Conservation (phyloP, 495 filamentous ascomycete genomes). For the Evernia prunastri region DNA sequence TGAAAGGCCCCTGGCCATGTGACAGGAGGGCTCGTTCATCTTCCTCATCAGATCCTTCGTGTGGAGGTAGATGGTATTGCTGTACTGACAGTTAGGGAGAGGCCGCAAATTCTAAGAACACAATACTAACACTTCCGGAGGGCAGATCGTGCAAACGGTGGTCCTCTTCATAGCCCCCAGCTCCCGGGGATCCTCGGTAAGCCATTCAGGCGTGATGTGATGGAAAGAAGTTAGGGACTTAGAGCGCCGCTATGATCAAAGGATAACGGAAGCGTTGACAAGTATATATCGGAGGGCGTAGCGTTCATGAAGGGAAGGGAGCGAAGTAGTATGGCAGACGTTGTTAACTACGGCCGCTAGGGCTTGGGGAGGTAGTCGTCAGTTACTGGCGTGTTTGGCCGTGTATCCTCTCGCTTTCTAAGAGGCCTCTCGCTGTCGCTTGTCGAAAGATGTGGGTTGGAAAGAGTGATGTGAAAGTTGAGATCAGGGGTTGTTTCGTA, state of each 20-base stretch:
- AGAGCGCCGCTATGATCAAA: background rate
- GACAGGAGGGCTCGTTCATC: conserved; percentile 67
- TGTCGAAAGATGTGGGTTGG: background rate
- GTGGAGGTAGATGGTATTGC: conserved; percentile 49
- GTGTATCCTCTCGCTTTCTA: background rate
- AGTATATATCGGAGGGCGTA: background rate
- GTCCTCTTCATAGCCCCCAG: conserved; percentile 45
- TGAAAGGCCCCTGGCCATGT: conserved; percentile 53
- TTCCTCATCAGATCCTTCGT: conserved; percentile 65
- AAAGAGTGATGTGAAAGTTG: background rate
- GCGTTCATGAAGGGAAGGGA: background rate
- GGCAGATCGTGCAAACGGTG: conserved; percentile 65
- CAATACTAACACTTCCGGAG: conserved; percentile 50
- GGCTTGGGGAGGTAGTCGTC: conserved; percentile 7
- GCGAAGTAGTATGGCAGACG: background rate
- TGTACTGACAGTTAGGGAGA: conserved; percentile 16
- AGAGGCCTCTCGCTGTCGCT: background rate
- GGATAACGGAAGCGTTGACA: background rate
- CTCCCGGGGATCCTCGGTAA: conserved; percentile 40
- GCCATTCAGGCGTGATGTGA: conserved; percentile 41
- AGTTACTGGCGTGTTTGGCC: background rate
- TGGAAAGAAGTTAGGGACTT: conserved; percentile 13
- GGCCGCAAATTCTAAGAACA: conserved; percentile 9
- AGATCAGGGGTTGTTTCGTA: conserved; percentile 1
- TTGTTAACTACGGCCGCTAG: conserved; percentile 11